Evolutionary conservation across 2,329 filamentous ascomycete species (phyloP), one percentile per base, ranked within the genome.

Genomic region (Claviceps sp.): DNA sequence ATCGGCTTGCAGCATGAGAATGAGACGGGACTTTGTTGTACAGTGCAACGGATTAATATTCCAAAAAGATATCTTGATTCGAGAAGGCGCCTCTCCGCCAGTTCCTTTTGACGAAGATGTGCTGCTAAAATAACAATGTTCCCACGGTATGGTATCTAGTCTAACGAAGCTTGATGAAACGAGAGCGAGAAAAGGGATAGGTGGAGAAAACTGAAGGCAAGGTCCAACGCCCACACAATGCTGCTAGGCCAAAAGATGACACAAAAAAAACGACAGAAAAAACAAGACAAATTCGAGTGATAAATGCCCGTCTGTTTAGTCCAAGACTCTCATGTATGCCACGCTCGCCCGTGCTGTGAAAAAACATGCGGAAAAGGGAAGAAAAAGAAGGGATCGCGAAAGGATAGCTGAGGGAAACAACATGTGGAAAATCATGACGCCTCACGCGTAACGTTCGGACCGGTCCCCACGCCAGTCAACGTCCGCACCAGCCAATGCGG

Each of bases 401-500:
- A 30, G 17, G 16, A 17, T 7, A 17, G 19, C 16, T 19, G 8
- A 14, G 14, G 24, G 16, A 24, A 43, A 24, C 17, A 43, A 43
- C n/a, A 43, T 19, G n/a, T 19, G 5, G 14, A 8, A 10, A 43
- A 11, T 22, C n/a, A 62, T 58, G 50, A 58, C 26, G 53, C 44
- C 38, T 60, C 55, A 16, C 64, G 60, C 59, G 67, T 64, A 48
- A 82, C 78, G 57, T 81, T 79, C 17, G 78, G 77, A 5, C 77
- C 77, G 0, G 76, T 80, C 14, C 78, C 78, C 45, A 82, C 75
- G 3, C 80, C 79, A 4, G 78, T 81, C 58, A 81, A 52, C 38
- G 79, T 76, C 65, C 81, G 73, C 41, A 82, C 74, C 45, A 82
- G 67, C 82, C 82, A 86, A 55, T 79, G 74, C 61, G 80, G 58